Evolutionary conservation across 345 rosid species (phyloP).

Genomic region (Corymbia maculata): DNA sequence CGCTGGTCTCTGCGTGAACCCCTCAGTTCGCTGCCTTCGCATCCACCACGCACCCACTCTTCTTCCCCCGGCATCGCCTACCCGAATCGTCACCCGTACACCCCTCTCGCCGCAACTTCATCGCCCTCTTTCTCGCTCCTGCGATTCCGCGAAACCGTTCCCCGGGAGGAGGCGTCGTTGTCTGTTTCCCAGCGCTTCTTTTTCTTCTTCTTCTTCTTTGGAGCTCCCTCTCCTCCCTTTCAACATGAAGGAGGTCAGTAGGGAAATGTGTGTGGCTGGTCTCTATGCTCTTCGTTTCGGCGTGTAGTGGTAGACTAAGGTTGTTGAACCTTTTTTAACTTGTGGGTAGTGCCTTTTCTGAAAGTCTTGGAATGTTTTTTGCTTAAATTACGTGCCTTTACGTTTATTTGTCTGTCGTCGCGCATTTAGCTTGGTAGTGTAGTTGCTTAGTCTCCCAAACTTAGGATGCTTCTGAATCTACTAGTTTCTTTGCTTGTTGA

Average conservation of each 20-base stretch:
- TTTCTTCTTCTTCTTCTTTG: slow-evolving; percentile 7
- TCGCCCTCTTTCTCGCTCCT: not conserved
- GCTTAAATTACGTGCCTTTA: not conserved
- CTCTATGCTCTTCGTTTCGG: not conserved
- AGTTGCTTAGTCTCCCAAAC: not conserved
- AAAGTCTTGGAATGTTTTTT: not conserved
- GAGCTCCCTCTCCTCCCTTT: slow-evolving; percentile 63
- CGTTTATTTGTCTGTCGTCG: not conserved
- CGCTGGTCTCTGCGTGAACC: not conserved
- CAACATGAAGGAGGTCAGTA: slow-evolving; percentile 34
- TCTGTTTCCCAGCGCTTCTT: slow-evolving; percentile 7
- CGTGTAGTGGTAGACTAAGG: not conserved
- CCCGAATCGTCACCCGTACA: not conserved
- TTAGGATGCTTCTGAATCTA: not conserved
- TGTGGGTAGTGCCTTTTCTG: not conserved
- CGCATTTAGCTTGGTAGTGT: not conserved
- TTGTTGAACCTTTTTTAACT: not conserved
- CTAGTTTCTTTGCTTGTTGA: not conserved
- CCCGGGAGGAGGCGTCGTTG: not conserved
- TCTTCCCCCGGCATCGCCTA: not conserved
- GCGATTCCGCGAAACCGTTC: not conserved
- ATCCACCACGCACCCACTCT: fast-evolving
- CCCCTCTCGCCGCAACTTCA: not conserved
- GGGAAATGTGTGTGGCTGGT: not conserved
- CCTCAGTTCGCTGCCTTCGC: not conserved